Evolutionary conservation across 805 yeast species (phyloP).

Genomic region (Wickerhamomyces xylosicus): DNA sequence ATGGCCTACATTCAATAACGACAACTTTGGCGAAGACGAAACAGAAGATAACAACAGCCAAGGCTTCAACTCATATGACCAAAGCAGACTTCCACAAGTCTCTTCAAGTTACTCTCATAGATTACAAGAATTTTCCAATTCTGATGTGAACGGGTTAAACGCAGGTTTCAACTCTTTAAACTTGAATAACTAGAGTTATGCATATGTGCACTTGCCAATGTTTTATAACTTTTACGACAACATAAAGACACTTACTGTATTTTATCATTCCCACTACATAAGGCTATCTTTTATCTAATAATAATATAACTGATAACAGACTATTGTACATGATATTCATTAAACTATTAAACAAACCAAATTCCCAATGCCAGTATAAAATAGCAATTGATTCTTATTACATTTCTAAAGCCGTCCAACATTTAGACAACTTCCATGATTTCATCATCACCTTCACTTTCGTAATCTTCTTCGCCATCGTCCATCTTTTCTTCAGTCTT

Average conservation of each 20-base stretch:
- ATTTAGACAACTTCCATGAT: constrained; percentile 27
- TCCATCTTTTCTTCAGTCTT: constrained; percentile 2
- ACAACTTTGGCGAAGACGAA: constrained; percentile 1
- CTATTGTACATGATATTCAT: too few relatives aligned
- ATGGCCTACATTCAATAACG: constrained; percentile 17
- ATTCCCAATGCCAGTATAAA: too few relatives aligned
- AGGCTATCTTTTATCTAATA: too few relatives aligned
- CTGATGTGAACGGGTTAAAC: neutral
- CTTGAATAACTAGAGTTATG: neutral
- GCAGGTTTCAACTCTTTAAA: neutral
- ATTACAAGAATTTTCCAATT: constrained; percentile 20
- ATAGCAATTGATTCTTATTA: too few relatives aligned
- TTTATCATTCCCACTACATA: too few relatives aligned
- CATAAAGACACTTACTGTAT: too few relatives aligned
- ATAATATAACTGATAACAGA: too few relatives aligned
- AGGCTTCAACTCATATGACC: constrained; percentile 9
- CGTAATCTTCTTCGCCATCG: constrained; percentile 12
- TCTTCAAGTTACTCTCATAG: constrained; percentile 26
- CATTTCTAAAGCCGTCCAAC: too few relatives aligned
- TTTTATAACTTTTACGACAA: too few relatives aligned
- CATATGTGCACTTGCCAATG: too few relatives aligned
- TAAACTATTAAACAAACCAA: too few relatives aligned
- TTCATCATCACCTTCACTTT: constrained; percentile 12
- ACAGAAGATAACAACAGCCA: constrained; percentile 1
- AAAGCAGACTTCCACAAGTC: constrained; percentile 10